phyloP scores from a whole-genome alignment of 345 rosid genomes.

The Nasturtium officinale region DNA sequence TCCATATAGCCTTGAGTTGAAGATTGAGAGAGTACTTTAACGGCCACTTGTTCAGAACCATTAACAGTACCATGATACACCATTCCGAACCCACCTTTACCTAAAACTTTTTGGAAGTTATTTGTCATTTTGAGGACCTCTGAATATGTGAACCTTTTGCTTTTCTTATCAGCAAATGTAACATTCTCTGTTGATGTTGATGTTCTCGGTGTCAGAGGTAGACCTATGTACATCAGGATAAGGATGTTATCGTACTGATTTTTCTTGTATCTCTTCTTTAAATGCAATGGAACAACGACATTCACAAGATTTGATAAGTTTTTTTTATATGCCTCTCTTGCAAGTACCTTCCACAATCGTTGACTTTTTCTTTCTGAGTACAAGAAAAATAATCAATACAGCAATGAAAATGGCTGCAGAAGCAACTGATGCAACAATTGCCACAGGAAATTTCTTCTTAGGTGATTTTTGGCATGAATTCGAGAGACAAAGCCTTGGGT shows the following conservation, averaged over 20 bases:
- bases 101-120: slow-evolving; percentile 41
- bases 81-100: slow-evolving; percentile 55
- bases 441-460: not conserved
- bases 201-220: not conserved
- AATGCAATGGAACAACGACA: not conserved
- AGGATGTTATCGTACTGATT: not conserved
- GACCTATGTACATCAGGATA: not conserved
- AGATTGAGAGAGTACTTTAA: slow-evolving; percentile 48
- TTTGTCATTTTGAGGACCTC: slow-evolving; percentile 44
- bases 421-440: slow-evolving; percentile 5
- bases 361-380: not conserved
- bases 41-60: slow-evolving; percentile 48
- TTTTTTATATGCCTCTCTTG: not conserved
- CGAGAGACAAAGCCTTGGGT: slow-evolving; percentile 15
- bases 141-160: slow-evolving; percentile 27
- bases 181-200: not conserved
- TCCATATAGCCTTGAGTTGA: slow-evolving; percentile 46
- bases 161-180: slow-evolving; percentile 20
- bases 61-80: slow-evolving; percentile 47
- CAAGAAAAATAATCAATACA: not conserved
- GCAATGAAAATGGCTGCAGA: not conserved
- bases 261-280: not conserved
- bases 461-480: not conserved
- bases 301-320: not conserved
- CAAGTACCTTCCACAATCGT: not conserved